These are phyloP conservation scores for Aspergillus sergii DNA, from an alignment of 2,329 filamentous ascomycete species.

Conservation along the genomic window DNA sequence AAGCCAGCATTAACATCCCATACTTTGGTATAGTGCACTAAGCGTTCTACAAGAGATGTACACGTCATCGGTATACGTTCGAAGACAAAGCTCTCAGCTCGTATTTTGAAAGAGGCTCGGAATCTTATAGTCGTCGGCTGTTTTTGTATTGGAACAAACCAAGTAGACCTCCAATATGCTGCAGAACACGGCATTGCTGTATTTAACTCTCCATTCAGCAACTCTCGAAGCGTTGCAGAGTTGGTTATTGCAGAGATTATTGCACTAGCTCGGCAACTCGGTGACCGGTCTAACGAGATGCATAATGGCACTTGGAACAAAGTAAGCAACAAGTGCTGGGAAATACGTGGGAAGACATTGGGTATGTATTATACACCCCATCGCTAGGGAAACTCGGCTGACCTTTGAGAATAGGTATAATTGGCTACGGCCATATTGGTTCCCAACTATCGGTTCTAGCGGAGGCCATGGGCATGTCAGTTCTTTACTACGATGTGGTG, in stretches of 20 bases:
- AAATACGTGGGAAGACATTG: constrained; percentile 95
- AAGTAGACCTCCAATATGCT: constrained; percentile 49
- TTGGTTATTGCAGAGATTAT: constrained; percentile 95
- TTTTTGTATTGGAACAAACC: constrained; percentile 95
- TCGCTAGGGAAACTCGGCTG: constrained; percentile 9
- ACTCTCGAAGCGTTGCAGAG: constrained; percentile 95
- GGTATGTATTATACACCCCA: constrained; percentile 52
- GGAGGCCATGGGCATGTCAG: constrained; percentile 96
- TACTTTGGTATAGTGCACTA: constrained; percentile 14
- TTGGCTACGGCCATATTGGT: constrained; percentile 97
- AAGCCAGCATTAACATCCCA: not conserved
- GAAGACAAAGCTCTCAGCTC: constrained; percentile 90
- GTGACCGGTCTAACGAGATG: constrained; percentile 91
- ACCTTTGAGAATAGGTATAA: constrained; percentile 64
- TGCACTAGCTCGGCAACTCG: constrained; percentile 82
- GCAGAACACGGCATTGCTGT: constrained; percentile 75
- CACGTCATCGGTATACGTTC: constrained; percentile 98
- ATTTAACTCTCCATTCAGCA: constrained; percentile 98
- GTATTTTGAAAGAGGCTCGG: constrained; percentile 83
- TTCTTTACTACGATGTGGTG: constrained; percentile 95
- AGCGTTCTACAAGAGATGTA: constrained; percentile 66
- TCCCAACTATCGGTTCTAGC: constrained; percentile 93
- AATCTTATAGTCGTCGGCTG: constrained; percentile 95
- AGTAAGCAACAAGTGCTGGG: constrained; percentile 95
- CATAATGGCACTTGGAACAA: constrained; percentile 97